phyloP scores from a whole-genome alignment of 805 yeast genomes.

The Saccharomycopsis vini region DNA sequence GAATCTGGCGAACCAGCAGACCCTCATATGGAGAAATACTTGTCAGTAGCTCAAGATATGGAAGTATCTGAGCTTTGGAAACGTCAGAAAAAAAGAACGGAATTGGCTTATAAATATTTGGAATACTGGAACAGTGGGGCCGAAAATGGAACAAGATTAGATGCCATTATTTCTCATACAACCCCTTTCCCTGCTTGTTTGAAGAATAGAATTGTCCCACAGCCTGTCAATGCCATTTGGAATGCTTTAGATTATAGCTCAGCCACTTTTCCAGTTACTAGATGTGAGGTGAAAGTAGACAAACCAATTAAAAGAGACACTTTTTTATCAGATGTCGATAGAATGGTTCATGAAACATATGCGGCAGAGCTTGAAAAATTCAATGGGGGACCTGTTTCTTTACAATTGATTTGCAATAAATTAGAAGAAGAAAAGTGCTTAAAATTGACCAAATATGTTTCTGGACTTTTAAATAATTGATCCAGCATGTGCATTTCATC shows the following conservation, averaged over 20 bases:
- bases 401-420: constrained; percentile 57
- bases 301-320: constrained; percentile 23
- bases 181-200: constrained; percentile 31
- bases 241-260: constrained; percentile 35
- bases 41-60: constrained; percentile 22
- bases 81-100: constrained; percentile 31
- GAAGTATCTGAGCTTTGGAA: constrained; percentile 26
- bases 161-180: constrained; percentile 41
- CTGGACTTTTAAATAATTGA: too few relatives aligned
- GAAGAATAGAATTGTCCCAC: too few relatives aligned
- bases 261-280: constrained; percentile 34
- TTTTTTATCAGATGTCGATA: constrained; percentile 35
- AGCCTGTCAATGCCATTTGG: constrained; percentile 38
- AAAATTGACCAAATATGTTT: constrained; percentile 39
- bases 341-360: constrained; percentile 36
- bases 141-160: constrained; percentile 31
- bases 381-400: constrained; percentile 53
- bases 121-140: constrained; percentile 25
- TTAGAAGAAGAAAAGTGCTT: constrained; percentile 55
- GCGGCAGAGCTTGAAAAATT: constrained; percentile 43
- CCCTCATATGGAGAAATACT: constrained; percentile 24
- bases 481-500: too few relatives aligned
- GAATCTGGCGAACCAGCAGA: constrained; percentile 29
- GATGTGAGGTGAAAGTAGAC: constrained; percentile 39
- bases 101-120: constrained; percentile 26